These are phyloP conservation scores for Cytospora piceae DNA, from an alignment of 2,329 filamentous ascomycete species.

Conservation along the genomic window DNA sequence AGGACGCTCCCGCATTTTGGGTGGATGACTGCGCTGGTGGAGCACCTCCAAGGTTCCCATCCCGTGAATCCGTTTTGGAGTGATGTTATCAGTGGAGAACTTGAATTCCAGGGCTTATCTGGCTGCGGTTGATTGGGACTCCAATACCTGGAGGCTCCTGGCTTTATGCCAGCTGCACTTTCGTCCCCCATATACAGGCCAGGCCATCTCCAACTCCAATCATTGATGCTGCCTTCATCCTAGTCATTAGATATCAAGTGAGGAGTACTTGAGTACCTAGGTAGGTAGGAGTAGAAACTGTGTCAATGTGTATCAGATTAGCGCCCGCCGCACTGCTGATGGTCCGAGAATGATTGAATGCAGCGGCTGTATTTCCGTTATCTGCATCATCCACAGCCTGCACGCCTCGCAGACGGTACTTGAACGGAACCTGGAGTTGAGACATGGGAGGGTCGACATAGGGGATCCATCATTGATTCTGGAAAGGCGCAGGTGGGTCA, in stretches of 20 bases:
- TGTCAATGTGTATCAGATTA: conserved; percentile 6
- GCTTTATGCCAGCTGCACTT: not conserved
- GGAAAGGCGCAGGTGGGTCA: conserved; percentile 10
- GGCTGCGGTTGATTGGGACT: not conserved
- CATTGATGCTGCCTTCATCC: too few species aligned
- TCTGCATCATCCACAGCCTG: conserved; percentile 9
- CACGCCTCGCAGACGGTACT: not conserved
- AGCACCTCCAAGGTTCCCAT: conserved; percentile 1
- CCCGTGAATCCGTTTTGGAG: not conserved
- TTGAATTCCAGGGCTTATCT: conserved; percentile 7
- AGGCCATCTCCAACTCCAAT: too few species aligned
- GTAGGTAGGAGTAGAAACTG: too few species aligned
- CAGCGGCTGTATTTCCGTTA: conserved; percentile 9
- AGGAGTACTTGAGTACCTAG: too few species aligned
- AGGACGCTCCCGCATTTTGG: conserved; percentile 8
- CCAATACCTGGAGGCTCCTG: not conserved
- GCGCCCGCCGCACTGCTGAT: conserved; percentile 13
- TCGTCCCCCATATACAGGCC: too few species aligned
- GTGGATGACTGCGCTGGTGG: not conserved
- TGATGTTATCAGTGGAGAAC: not conserved
- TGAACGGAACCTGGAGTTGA: not conserved
- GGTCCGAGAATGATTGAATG: not conserved
- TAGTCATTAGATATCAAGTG: not conserved
- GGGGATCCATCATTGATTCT: not conserved
- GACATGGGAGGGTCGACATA: conserved; percentile 2